Evolutionary conservation across 75 land plant genomes (phyloP), one percentile per base, ranked within the genome.

Genomic region (Chamaecyparis obtusa): DNA sequence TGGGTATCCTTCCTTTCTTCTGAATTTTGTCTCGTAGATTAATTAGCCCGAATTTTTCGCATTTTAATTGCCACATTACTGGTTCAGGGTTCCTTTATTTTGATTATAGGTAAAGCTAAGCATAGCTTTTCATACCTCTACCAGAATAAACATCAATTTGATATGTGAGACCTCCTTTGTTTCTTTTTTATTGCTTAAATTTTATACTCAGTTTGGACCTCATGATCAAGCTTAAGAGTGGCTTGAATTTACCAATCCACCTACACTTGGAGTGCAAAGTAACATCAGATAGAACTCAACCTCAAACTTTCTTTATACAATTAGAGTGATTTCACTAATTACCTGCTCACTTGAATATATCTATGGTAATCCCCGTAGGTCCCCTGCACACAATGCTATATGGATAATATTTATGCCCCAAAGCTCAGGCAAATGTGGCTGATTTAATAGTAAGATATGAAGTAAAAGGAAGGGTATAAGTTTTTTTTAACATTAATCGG

Each of bases 1-100:
- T 96, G 10, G 92, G 97, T 96, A 32, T 92, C 86, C 32, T 11
- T n/a, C 7, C 43, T 83, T 84, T 83, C 54, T 83, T 49, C 0
- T 27, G 11, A n/a, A 16, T 85, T 86, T 16, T 21, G 14, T 35
- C 46, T 30, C 39, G 43, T 54, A 81, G 36, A 87, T 39, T 10
- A 44, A 44, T 24, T 27, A 48, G 10, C 24, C 19, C 43, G 5
- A 55, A 46, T 54, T 51, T 5, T 30, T 11, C 16, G n/a, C 15
- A 48, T 44, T 46, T 17, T 35, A 2, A 37, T 11, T 77, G 32
- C 49, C 41, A 27, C 57, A 83, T 37, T 43, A 44, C 37, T 57
- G 64, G 24, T 57, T 57, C 19, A 57, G 64, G 64, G 64, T 57
- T 57, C 24, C 5, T 56, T 56, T 17, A 56, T 56, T 56, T 56